Conservation (phyloP, 129 eudicot genomes). For the Rutidosis leptorrhynchoides region DNA sequence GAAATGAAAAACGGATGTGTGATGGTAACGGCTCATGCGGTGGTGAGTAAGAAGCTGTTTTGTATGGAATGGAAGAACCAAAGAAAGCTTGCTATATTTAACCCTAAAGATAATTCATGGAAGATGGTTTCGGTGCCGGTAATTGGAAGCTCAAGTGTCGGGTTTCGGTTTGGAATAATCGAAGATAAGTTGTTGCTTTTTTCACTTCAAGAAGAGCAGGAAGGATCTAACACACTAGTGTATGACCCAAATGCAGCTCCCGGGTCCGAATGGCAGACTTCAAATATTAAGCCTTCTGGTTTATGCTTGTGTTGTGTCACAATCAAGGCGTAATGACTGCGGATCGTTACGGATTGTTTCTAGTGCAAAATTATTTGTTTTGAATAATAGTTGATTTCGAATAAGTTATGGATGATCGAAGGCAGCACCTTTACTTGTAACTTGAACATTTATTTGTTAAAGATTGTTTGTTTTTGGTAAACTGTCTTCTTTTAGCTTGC, state of each 20-base stretch:
- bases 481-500: background rate
- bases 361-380: background rate
- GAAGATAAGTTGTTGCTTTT: slow-evolving; percentile 75
- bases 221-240: slow-evolving; percentile 49
- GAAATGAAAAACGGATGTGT: slow-evolving; percentile 98
- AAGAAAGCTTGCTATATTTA: slow-evolving; percentile 60
- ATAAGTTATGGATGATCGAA: background rate
- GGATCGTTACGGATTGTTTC: background rate
- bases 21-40: slow-evolving; percentile 97
- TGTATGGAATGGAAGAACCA: slow-evolving; percentile 99
- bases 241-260: slow-evolving; percentile 78
- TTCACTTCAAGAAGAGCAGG: slow-evolving; percentile 52
- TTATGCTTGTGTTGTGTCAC: slow-evolving; percentile 80
- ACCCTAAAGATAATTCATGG: slow-evolving; percentile 74
- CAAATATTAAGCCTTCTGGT: slow-evolving; percentile 75
- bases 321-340: slow-evolving; percentile 58
- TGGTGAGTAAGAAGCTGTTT: slow-evolving; percentile 67
- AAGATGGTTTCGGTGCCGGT: slow-evolving; percentile 74
- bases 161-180: slow-evolving; percentile 79
- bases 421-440: background rate
- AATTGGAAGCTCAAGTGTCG: slow-evolving; percentile 72
- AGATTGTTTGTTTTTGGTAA: background rate
- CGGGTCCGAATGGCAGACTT: slow-evolving; percentile 76
- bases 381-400: background rate
- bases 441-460: background rate